These are phyloP conservation scores for Leccinum olivaceopallidum DNA, from an alignment of 768 basidiomycete species.

Conservation along the genomic window DNA sequence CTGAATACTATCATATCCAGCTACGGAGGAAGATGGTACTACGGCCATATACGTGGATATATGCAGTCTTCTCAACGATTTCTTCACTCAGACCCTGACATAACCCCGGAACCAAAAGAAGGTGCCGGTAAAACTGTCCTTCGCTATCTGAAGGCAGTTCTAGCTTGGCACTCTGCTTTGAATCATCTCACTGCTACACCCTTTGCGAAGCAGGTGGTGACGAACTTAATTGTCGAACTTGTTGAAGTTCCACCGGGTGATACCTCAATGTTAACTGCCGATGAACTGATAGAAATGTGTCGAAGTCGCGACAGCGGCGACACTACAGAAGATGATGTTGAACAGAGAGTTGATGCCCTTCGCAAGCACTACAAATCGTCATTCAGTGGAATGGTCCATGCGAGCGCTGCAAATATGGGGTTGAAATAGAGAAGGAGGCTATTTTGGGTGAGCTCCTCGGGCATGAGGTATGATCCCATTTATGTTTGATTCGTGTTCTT, in stretches of 20 bases:
- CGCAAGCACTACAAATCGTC: background rate
- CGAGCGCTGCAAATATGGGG: background rate
- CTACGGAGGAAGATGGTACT: too few species aligned
- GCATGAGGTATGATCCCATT: background rate
- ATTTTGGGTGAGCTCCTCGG: background rate
- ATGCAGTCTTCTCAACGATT: background rate
- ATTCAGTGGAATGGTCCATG: background rate
- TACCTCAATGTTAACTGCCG: background rate
- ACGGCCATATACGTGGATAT: too few species aligned
- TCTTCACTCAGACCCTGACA: background rate
- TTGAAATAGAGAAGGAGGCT: slow-evolving; percentile 26
- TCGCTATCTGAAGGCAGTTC: background rate
- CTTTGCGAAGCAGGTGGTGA: background rate
- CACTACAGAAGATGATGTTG: background rate
- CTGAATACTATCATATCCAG: background rate
- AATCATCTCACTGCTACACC: background rate
- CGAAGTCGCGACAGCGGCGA: too few species aligned
- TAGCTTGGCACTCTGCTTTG: background rate
- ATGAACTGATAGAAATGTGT: background rate
- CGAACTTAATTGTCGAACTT: background rate
- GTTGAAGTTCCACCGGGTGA: background rate
- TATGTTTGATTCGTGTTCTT: background rate
- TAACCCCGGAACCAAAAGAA: background rate
- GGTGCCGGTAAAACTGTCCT: background rate
- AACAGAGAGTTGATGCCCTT: background rate